Base-by-base conservation (phyloP, 2,329 filamentous ascomycete genomes). In the Exophiala sideris region DNA sequence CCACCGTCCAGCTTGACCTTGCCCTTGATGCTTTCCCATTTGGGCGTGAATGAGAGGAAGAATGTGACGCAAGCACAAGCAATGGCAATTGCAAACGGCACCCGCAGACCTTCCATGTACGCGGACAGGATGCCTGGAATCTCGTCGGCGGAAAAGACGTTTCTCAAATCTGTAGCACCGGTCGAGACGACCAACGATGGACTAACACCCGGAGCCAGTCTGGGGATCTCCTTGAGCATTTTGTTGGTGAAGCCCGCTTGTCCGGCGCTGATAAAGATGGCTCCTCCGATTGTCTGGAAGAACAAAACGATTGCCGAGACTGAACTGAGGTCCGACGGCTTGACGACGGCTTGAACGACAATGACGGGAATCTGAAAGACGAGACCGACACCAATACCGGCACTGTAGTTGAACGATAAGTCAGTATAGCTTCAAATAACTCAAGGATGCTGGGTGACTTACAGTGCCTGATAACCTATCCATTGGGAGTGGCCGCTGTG, bases 401-500 rank as follows among this genome's bases (percentile, higher is more conserved):
- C 55, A 14, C 24, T 29, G 16, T 18, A 18, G 16, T 18, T 18
- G 3, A 18, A 29, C 24, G 24, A 29, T 29, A 29, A 29, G 24
- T 29, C 24, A 29, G 24, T 29, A 18, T 18, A 18, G 16, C n/a
- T 18, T 18, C 16, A 18, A 18, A 18, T 3, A 18, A 3, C 16
- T 18, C 16, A 8, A 29, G 2, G 24, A 29, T 18, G 24, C 24
- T 29, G 24, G 7, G 7, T 29, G 7, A 29, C 24, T 29, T 29
- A 29, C 24, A 73, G 50, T 18, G 68, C 63, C 55, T 73, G 70
- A 46, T 71, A 73, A 1, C 70, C 70, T 18, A 73, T 66, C 70
- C 69, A 73, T 40, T 68, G 65, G 18, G 57, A 62, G 3, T 62
- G 47, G 3, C 54, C 46, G 2, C 65, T 64, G 14, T 63, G 41